Base-by-base conservation (phyloP, 106 monocot genomes). In the Dendrobium catenatum region DNA sequence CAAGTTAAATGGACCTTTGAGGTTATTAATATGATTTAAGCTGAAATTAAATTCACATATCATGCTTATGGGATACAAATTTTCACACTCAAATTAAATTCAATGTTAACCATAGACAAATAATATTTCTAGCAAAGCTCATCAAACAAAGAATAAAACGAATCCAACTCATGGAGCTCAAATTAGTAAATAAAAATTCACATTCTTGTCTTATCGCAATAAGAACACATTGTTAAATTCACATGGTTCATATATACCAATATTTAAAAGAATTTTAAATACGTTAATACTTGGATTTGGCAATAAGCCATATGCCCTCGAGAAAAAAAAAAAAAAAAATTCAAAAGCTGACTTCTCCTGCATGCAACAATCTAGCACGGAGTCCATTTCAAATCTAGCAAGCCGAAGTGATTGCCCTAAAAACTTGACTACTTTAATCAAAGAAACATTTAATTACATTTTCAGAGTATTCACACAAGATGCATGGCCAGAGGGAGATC, bases 381-480 rank as follows among this genome's bases (percentile, higher is more conserved):
- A 51, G 19, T 49, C 48, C 10, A 27, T 6, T 24, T 49, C 76
- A 48, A 76, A 48, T 47, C 48, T 1, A 24, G 10, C 42, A 24
- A 47, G 19, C 46, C 26, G n/a, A 43, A 13, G 76, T 15, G 27
- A 47, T 13, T 26, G 27, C 76, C 58, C 56, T 77, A 59, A 51
- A 51, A 51, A 51, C 13, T 3, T 51, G 13, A 51, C 42, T 24
- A 41, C 18, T 59, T 26, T 7, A 78, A 58, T 17, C 4, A 11
- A 40, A 68, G 10, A 55, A 17, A 37, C 18, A 66, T n/a, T 29
- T 18, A 27, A 15, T 42, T 17, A 99, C 99, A 95, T 99, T 99
- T 68, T 99, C 99, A 10, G 95, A 91, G 80, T 99, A 95, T 31
- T 87, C 83, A 85, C 99, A 99, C 16, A 85, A 91, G 13, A 93